Conservation (phyloP, 192 early-diverging fungal genomes). For the Podila verticillata region DNA sequence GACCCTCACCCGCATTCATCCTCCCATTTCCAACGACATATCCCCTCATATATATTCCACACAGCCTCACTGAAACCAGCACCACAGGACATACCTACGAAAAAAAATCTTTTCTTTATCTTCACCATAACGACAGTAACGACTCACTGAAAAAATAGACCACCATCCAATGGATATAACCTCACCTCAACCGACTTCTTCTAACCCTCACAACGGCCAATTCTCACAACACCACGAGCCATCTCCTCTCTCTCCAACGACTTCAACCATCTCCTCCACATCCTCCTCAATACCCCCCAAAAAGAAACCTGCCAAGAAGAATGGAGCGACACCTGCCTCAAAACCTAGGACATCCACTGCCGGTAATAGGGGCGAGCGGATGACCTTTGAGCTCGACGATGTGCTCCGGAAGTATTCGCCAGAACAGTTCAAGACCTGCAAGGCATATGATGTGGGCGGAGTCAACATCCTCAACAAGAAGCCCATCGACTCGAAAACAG, state of each 20-base stretch:
- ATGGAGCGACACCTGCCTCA: not conserved
- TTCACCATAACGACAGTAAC: not conserved
- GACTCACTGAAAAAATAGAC: too few species aligned
- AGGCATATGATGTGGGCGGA: slow-evolving; percentile 63
- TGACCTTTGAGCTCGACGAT: slow-evolving; percentile 44
- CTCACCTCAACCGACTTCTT: too few species aligned
- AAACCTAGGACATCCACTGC: not conserved
- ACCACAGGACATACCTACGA: not conserved
- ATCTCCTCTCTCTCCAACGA: slow-evolving; percentile 4
- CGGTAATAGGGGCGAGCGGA: slow-evolving; percentile 32
- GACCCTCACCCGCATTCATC: too few species aligned
- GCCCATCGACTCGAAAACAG: slow-evolving; percentile 73
- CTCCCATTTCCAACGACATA: too few species aligned
- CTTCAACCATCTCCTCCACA: not conserved
- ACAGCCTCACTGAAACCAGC: too few species aligned
- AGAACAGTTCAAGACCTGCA: slow-evolving; percentile 46
- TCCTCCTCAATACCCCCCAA: not conserved
- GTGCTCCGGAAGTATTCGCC: slow-evolving; percentile 36
- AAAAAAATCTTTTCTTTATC: slow-evolving; percentile 3
- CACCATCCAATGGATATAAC: slow-evolving; percentile 15
- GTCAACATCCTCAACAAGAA: slow-evolving; percentile 79
- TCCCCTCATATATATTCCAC: too few species aligned
- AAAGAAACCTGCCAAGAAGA: slow-evolving; percentile 9
- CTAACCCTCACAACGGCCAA: too few species aligned
- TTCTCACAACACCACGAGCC: not conserved